These are phyloP conservation scores for Heliocybe sulcata DNA, from an alignment of 1,284 basidiomycete genomes.

Conservation along the genomic window DNA sequence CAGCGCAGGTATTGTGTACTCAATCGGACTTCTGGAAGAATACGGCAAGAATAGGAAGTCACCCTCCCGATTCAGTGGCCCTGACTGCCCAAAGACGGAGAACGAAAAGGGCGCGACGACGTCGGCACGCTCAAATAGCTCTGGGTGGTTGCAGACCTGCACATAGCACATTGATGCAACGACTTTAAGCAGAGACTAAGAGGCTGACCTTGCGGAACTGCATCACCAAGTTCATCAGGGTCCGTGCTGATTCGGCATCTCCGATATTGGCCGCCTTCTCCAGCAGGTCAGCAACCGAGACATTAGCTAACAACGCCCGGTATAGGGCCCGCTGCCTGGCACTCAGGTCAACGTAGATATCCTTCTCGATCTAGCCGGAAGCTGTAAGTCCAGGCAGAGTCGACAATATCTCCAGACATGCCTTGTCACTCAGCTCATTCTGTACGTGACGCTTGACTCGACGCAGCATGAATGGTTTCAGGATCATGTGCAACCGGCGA, in stretches of 20 bases:
- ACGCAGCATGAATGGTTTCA: slow-evolving; percentile 99
- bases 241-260: slow-evolving; percentile 86
- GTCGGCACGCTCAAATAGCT: slow-evolving; percentile 96
- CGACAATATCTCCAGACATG: slow-evolving; percentile 20
- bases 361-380: slow-evolving; percentile 80
- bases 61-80: slow-evolving; percentile 78
- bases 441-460: slow-evolving; percentile 98
- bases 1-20: slow-evolving; percentile 69
- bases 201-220: slow-evolving; percentile 89
- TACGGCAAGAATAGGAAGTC: slow-evolving; percentile 81
- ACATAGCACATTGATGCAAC: background rate
- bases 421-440: slow-evolving; percentile 99
- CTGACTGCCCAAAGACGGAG: slow-evolving; percentile 76
- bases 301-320: slow-evolving; percentile 84
- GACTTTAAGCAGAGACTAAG: slow-evolving; percentile 19
- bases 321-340: slow-evolving; percentile 94
- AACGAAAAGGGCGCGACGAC: slow-evolving; percentile 93
- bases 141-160: slow-evolving; percentile 95
- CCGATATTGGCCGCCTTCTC: slow-evolving; percentile 88
- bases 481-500: slow-evolving; percentile 94
- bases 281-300: slow-evolving; percentile 92
- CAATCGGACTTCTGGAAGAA: slow-evolving; percentile 84
- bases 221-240: slow-evolving; percentile 99
- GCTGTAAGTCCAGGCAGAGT: background rate
- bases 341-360: slow-evolving; percentile 92